phyloP scores from a whole-genome alignment of 1,284 basidiomycete genomes.

The Neolentinus lepideus region DNA sequence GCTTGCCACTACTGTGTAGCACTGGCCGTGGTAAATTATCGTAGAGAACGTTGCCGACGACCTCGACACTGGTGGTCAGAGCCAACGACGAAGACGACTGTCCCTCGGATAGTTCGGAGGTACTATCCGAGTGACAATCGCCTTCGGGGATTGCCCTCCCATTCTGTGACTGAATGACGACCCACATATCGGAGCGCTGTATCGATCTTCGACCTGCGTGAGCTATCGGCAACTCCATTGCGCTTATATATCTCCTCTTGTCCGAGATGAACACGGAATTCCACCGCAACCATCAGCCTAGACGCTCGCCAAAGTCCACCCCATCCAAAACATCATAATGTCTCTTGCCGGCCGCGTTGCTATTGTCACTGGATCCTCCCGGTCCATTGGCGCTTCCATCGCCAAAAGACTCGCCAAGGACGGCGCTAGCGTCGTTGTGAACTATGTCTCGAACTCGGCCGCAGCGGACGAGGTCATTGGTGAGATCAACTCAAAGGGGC shows the following conservation, averaged over 20 bases:
- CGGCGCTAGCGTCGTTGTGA: conserved; percentile 52
- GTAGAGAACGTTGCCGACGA: too few species aligned
- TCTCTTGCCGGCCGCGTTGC: conserved; percentile 39
- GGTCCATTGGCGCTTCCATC: conserved; percentile 50
- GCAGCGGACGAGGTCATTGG: conserved; percentile 39
- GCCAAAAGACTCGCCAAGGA: conserved; percentile 42
- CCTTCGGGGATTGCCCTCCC: too few species aligned
- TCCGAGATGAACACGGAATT: neutral
- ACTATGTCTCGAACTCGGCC: conserved; percentile 32
- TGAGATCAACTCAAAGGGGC: conserved; percentile 31
- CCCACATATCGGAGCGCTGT: too few species aligned
- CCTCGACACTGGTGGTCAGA: too few species aligned
- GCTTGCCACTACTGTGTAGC: too few species aligned
- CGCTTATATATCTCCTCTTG: neutral
- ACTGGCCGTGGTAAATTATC: too few species aligned
- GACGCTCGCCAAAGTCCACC: neutral
- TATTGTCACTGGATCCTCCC: conserved; percentile 52
- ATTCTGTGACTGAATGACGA: too few species aligned
- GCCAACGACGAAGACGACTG: too few species aligned
- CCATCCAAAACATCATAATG: neutral
- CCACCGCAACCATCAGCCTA: neutral
- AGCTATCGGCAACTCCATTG: neutral
- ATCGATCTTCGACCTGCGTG: neutral
- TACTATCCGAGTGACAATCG: too few species aligned
- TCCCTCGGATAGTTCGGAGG: too few species aligned